Evolutionary conservation across 352 stramenopile species (phyloP).

Genomic region (Pythium biforme): DNA sequence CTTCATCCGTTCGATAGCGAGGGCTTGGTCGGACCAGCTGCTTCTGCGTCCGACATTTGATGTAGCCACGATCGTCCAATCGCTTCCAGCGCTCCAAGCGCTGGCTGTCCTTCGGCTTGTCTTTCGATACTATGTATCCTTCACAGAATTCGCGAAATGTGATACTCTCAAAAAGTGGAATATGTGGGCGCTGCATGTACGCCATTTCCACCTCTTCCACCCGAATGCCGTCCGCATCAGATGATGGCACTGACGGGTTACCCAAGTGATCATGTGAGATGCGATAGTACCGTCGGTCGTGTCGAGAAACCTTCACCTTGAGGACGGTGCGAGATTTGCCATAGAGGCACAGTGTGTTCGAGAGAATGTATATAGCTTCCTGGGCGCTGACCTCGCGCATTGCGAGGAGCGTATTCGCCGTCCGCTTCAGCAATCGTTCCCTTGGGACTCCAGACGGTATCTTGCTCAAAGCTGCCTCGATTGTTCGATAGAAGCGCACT

Average conservation of each 20-base stretch:
- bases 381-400: conserved; percentile 13
- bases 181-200: neutral
- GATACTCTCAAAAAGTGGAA: neutral
- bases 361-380: conserved; percentile 13
- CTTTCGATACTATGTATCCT: neutral
- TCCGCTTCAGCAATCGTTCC: neutral
- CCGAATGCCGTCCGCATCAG: neutral
- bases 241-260: no score
- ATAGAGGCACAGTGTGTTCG: conserved; percentile 1
- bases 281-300: neutral
- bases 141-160: conserved; percentile 3
- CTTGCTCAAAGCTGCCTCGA: neutral
- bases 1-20: neutral
- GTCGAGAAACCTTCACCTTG: conserved; percentile 7
- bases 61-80: neutral
- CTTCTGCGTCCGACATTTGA: neutral
- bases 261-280: neutral
- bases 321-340: conserved; percentile 6
- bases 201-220: neutral
- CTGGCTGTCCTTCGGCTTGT: neutral
- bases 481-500: conserved; percentile 18
- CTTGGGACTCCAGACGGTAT: neutral
- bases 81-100: neutral
- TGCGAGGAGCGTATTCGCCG: neutral
- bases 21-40: conserved; percentile 3